Evolutionary conservation across 768 basidiomycete genomes (phyloP).

Genomic region (Tricholoma furcatifolium): DNA sequence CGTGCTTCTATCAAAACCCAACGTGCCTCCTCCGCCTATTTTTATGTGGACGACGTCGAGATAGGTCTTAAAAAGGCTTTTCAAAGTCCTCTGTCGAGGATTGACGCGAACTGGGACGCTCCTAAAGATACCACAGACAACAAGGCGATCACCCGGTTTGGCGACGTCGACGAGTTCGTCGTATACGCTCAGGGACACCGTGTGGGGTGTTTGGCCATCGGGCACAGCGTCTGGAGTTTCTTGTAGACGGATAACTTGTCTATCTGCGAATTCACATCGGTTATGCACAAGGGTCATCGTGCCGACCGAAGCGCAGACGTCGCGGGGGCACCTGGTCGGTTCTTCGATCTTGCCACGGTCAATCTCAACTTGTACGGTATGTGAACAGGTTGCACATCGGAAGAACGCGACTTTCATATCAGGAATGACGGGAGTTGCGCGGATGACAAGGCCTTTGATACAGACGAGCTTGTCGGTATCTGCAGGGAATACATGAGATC

Average conservation of each 20-base stretch:
- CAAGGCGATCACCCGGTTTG: constrained; percentile 92
- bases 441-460: constrained; percentile 96
- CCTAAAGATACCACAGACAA: constrained; percentile 92
- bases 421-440: constrained; percentile 95
- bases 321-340: constrained; percentile 87
- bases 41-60: constrained; percentile 93
- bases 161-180: constrained; percentile 96
- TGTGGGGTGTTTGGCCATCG: constrained; percentile 97
- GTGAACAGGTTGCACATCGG: constrained; percentile 92
- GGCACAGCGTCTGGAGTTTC: constrained; percentile 98
- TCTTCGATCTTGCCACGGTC: constrained; percentile 98
- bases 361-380: constrained; percentile 96
- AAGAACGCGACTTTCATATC: constrained; percentile 99
- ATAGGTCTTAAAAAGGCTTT: constrained; percentile 97
- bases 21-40: constrained; percentile 65
- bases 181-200: constrained; percentile 95
- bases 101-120: constrained; percentile 96
- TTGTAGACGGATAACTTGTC: constrained; percentile 93
- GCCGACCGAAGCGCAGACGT: constrained; percentile 84
- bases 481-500: constrained; percentile 26
- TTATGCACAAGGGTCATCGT: constrained; percentile 97
- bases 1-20: constrained; percentile 81
- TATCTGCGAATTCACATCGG: constrained; percentile 92
- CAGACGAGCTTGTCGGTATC: constrained; percentile 98
- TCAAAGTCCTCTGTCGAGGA: constrained; percentile 86